Evolutionary conservation across 768 basidiomycete species (phyloP).

Genomic region (Phanerochaete sordida): DNA sequence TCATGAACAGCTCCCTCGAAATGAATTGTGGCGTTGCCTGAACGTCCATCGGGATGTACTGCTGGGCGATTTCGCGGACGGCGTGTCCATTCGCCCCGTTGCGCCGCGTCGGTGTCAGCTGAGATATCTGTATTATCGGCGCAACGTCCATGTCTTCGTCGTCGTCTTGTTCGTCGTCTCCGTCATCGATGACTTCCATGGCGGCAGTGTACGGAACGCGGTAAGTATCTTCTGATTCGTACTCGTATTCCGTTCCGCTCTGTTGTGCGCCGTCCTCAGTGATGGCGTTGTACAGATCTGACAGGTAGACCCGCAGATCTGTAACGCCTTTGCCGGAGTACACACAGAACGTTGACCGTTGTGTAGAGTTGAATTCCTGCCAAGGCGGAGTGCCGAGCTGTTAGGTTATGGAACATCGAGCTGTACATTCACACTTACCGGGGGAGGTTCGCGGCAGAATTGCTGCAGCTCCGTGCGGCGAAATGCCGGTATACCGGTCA

Average conservation of each 20-base stretch:
- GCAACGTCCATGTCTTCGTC: constrained; percentile 16
- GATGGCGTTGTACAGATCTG: constrained; percentile 70
- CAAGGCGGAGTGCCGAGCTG: background rate
- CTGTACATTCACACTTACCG: constrained; percentile 45
- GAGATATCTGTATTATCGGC: background rate
- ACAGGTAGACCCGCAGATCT: constrained; percentile 77
- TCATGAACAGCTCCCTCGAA: constrained; percentile 18
- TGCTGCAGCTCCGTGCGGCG: constrained; percentile 78
- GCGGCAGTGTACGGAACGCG: constrained; percentile 29
- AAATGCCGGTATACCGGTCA: constrained; percentile 97
- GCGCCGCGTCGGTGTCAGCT: background rate
- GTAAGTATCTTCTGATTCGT: constrained; percentile 31
- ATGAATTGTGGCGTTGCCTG: background rate
- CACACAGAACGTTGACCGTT: constrained; percentile 91
- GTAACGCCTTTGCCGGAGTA: constrained; percentile 91
- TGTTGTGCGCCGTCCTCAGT: constrained; percentile 60
- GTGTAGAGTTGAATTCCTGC: constrained; percentile 89
- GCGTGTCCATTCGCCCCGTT: constrained; percentile 3
- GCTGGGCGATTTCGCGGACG: constrained; percentile 3
- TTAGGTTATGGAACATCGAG: background rate
- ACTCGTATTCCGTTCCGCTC: constrained; percentile 37
- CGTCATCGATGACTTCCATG: constrained; percentile 37
- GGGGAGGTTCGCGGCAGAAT: constrained; percentile 86
- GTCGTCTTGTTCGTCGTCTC: constrained; percentile 31
- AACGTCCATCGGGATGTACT: background rate